Evolutionary conservation across 352 stramenopile genomes (phyloP), one percentile per base, ranked within the genome.

Genomic region (Phytophthora brassicae): DNA sequence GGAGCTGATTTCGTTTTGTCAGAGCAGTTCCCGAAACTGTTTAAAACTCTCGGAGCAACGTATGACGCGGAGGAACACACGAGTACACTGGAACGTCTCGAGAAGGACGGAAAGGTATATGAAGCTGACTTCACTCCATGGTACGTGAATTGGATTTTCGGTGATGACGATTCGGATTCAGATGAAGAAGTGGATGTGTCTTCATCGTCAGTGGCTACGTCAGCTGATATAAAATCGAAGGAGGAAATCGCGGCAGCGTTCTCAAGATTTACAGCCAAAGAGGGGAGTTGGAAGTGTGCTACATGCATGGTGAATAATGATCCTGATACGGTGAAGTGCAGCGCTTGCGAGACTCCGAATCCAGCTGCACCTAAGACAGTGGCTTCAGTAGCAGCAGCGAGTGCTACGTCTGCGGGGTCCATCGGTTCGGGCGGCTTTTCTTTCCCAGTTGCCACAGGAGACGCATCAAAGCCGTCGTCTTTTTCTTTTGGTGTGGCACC

Each of bases 91-190:
- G 38, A 70, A 20, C 74, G 59, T 33, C 55, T 89, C 3, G 56
- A 69, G 12, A 80, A 74, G 41, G 64, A 81, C 42, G 81, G 81
- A 19, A 75, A 70, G 41, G 63, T 90, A 13, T 65, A 77, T 22
- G 74, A 86, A 28, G 50, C 69, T 3, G 76, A 86, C 23, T 90
- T 90, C 35, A 68, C 80, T 35, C 58, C 59, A 24, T 90, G 81
- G 81, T 90, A 90, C 44, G 48, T 88, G 12, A 65, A 74, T 56
- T 90, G 78, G 78, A 66, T 90, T 52, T 86, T 90, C 33, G 74
- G 70, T 17, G 57, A 68, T n/a, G 74, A 74, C n/a, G 74, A 79
- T 12, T 77, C 67, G 5, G 77, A 88, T 16, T 78, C 78, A 1
- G 74, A 73, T 28, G 58, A 67, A 16, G 64, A 82, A 11, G 53